Percentiles rank a stretch among this genome's conserved stretches.
phyloP scores from a whole-genome alignment of 2,329 filamentous ascomycete species.

The Corynespora cassiicola region DNA sequence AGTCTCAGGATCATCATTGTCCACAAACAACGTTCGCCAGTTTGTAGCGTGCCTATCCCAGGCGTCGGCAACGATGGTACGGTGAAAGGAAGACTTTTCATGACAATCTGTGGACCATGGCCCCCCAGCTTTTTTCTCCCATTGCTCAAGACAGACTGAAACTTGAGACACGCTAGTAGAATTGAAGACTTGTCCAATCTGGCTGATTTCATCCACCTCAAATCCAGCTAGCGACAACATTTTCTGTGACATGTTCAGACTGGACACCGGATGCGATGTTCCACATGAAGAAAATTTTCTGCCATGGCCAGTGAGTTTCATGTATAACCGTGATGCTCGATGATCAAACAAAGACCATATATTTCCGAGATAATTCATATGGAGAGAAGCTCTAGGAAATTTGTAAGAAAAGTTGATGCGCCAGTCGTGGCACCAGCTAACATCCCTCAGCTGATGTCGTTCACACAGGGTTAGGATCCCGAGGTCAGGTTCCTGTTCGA shows the following conservation, averaged over 20 bases:
- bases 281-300: background rate
- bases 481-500: constrained; percentile 4
- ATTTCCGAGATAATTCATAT: no score
- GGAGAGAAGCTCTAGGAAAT: no score
- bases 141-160: background rate
- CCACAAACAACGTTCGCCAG: background rate
- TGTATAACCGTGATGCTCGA: no score
- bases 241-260: background rate
- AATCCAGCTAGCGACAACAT: background rate
- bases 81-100: constrained; percentile 2
- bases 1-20: constrained; percentile 1
- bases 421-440: constrained; percentile 15
- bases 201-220: background rate
- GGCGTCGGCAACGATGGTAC: constrained; percentile 7
- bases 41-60: constrained; percentile 5
- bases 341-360: no score
- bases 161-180: background rate
- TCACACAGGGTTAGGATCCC: constrained; percentile 3
- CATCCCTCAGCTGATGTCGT: background rate
- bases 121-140: constrained; percentile 2
- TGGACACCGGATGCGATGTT: constrained; percentile 1
- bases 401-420: constrained; percentile 1
- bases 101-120: background rate
- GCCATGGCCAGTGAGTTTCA: no score
- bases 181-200: background rate